phyloP scores from a whole-genome alignment of 441 rosid species.

The Mallotus japonicus region DNA sequence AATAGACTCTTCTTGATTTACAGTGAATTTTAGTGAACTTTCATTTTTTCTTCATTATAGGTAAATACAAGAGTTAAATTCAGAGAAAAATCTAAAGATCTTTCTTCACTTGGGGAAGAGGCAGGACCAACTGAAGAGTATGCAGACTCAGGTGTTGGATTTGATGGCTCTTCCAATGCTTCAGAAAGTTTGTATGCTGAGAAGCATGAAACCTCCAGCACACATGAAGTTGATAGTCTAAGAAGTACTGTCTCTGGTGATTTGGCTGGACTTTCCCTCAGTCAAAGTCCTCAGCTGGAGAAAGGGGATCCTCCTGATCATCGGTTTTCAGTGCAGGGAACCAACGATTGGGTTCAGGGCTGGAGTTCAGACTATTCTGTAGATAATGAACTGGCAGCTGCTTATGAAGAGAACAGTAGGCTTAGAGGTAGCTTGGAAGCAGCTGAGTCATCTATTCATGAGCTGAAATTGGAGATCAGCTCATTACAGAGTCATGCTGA shows the following conservation, averaged over 20 bases:
- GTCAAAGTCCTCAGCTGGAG: slow-evolving; percentile 59
- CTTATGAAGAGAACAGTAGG: slow-evolving; percentile 72
- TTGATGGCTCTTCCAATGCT: slow-evolving; percentile 91
- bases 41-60: slow-evolving; percentile 37
- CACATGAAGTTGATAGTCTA: slow-evolving; percentile 77
- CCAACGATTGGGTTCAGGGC: slow-evolving; percentile 60
- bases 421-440: slow-evolving; percentile 81
- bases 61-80: slow-evolving; percentile 60
- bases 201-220: slow-evolving; percentile 77
- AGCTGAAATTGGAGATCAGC: slow-evolving; percentile 73
- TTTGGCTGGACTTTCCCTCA: slow-evolving; percentile 52
- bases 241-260: slow-evolving; percentile 81
- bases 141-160: slow-evolving; percentile 64
- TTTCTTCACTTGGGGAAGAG: slow-evolving; percentile 50
- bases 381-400: slow-evolving; percentile 61
- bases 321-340: slow-evolving; percentile 46
- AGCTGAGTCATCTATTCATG: slow-evolving; percentile 74
- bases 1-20: neutral
- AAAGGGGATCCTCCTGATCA: slow-evolving; percentile 56
- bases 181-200: slow-evolving; percentile 82
- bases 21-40: neutral
- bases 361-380: slow-evolving; percentile 74
- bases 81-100: slow-evolving; percentile 57
- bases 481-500: slow-evolving; percentile 70
- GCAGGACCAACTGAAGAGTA: slow-evolving; percentile 51